Evolutionary conservation across 306 rosid genomes (phyloP).

Genomic region (Prosopis cineraria): DNA sequence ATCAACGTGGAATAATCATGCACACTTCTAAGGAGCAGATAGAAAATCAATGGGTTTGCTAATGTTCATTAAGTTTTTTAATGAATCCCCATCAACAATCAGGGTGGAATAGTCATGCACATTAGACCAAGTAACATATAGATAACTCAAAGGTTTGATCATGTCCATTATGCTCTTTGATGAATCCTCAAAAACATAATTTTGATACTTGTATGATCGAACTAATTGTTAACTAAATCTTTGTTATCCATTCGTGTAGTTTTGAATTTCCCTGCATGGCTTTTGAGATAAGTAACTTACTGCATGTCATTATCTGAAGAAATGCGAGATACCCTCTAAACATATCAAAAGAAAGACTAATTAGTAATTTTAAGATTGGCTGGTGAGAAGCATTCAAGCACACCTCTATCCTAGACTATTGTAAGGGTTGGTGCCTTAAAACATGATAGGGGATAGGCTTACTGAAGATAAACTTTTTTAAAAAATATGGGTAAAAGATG

Average conservation of each 20-base stretch:
- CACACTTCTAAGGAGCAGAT: conserved; percentile 32
- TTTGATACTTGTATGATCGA: conserved; percentile 56
- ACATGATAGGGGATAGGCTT: too few relatives aligned
- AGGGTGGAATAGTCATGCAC: conserved; percentile 24
- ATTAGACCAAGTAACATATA: conserved; percentile 32
- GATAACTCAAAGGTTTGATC: conserved; percentile 59
- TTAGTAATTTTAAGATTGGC: too few relatives aligned
- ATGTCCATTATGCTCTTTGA: conserved; percentile 58
- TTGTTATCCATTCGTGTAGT: conserved; percentile 10
- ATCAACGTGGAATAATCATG: conserved; percentile 20
- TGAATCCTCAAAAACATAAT: conserved; percentile 61
- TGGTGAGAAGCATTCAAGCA: too few relatives aligned
- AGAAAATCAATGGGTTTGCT: conserved; percentile 57
- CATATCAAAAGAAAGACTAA: too few relatives aligned
- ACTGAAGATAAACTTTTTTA: too few relatives aligned
- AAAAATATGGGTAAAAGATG: too few relatives aligned
- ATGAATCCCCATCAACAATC: neutral
- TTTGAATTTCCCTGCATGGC: too few relatives aligned
- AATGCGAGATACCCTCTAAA: conserved; percentile 50
- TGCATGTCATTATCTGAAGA: conserved; percentile 37
- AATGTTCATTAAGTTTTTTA: conserved; percentile 54
- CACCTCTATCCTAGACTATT: conserved; percentile 16
- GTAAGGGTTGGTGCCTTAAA: conserved; percentile 6
- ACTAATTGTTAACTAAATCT: conserved; percentile 30
- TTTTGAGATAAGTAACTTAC: conserved; percentile 58